Evolutionary conservation across 1,139 yeast species (phyloP), one percentile per base, ranked within the genome.

Genomic region (Lodderomyces oxycetoniae): DNA sequence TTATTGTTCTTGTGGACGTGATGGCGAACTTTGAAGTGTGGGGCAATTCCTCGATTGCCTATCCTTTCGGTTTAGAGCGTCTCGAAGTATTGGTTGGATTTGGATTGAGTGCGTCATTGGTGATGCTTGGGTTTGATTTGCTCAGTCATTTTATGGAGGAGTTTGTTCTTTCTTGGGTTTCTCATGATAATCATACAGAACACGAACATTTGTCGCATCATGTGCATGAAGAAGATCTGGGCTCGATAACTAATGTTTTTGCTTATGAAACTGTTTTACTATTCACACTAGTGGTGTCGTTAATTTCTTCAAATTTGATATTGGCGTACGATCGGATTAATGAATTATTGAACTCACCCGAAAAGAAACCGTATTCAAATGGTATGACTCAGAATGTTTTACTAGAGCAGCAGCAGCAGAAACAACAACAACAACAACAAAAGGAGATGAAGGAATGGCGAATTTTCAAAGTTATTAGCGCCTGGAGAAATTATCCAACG

Each of bases 1-100:
- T 84, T 12, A 71, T 81, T 8, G 83, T 84, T 0, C 61, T 74
- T 16, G 95, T 88, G 7, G 88, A 82, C 41, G 71, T 87, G 8
- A 73, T 91, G 73, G 75, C 88, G 11, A 91, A 89, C 51, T 91
- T 91, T 53, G 94, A 86, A 45, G 95, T 84, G 4, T 91, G 97
- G 96, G 79, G 75, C 44, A 77, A 74, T 38, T 75, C 91, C n/a
- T 82, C 94, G 5, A 66, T 91, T 28, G 79, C 80, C 12, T 83
- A 78, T 45, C 98, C 98, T 0, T 91, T 91, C 64, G 97, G 97
- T 0, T 64, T 91, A 26, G 95, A 93, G 16, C 67, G 97, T 40
- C 68, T 85, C 15, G 96, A 91, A 50, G 95, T 89, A 0, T 63
- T 91, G 17, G 79, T 84, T 25, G 94, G 95, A 3, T 89, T 88